Percentiles rank a stretch among this genome's conserved stretches.
Conservation (phyloP, 768 basidiomycete genomes). For the Lentinula edodes region DNA sequence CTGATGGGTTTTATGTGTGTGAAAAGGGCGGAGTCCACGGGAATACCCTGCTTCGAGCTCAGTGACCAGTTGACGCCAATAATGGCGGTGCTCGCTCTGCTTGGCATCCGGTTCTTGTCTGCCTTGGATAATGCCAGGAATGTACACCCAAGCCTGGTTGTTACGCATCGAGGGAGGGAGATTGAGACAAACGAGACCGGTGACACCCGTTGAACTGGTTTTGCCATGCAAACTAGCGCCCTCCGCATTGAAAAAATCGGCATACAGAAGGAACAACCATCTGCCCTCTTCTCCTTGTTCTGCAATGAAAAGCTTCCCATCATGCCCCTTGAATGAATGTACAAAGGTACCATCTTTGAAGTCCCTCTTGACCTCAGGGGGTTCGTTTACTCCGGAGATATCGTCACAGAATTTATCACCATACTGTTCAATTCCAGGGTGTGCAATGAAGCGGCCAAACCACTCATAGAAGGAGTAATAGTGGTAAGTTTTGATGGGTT, state of each 20-base stretch:
- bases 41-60: neutral
- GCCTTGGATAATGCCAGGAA: conserved; percentile 5
- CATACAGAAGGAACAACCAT: neutral
- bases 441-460: conserved; percentile 1
- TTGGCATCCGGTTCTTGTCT: neutral
- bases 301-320: neutral
- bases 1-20: neutral
- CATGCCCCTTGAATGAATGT: neutral
- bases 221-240: neutral
- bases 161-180: too few species aligned
- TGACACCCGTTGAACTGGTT: neutral
- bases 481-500: conserved; percentile 1
- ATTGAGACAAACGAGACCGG: neutral
- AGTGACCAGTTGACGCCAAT: neutral
- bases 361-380: neutral
- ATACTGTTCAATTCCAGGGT: neutral
- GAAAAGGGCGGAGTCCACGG: neutral
- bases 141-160: neutral
- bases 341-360: neutral
- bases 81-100: conserved; percentile 3
- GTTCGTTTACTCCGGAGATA: neutral
- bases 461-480: neutral
- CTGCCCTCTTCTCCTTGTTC: conserved; percentile 1
- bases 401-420: too few species aligned
- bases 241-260: neutral